Evolutionary conservation across 2,329 filamentous ascomycete genomes (phyloP), one percentile per base, ranked within the genome.

Genomic region (Botrytis fabae): DNA sequence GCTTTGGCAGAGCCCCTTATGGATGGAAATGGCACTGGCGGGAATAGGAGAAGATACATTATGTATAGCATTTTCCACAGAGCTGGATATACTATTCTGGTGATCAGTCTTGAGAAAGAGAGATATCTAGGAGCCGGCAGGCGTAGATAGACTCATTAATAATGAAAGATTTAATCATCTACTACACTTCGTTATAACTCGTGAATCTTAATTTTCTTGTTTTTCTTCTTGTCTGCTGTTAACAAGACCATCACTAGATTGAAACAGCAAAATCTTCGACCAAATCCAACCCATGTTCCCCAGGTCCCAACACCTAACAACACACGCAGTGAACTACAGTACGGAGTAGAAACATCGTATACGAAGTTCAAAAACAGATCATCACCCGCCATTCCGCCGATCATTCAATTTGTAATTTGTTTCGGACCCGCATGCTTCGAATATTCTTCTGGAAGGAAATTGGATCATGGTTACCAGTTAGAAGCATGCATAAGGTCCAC

Each of bases 401-500:
- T 57, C 51, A 18, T 9, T 57, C 51, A 16, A 57, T 28, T 57
- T 57, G 51, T 28, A 57, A 57, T 57, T 57, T 28, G 20, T 22
- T 63, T 18, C n/a, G 61, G 40, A 44, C n/a, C 61, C 40, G 40
- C n/a, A 28, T 35, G 42, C 62, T 46, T 46, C 25, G n/a, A 64
- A 64, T 46, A 46, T 46, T 32, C 28, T 64, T 62, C 60, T 62
- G 25, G 60, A 42, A 62, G 60, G 59, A 40, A 40, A 38, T 61
- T 57, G 28, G n/a, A 57, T 57, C 4, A 18, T 18, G n/a, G 48
- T n/a, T 54, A 54, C 48, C 48, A 54, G 48, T n/a, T 54, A n/a
- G 48, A 54, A 54, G 25, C 10, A n/a, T 54, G 48, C 48, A n/a
- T 54, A 16, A 10, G 35, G 35, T 40, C 51, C 51, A 40, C 59